Conservation (phyloP, 768 basidiomycete species). For the Rhizopogon sp. region DNA sequence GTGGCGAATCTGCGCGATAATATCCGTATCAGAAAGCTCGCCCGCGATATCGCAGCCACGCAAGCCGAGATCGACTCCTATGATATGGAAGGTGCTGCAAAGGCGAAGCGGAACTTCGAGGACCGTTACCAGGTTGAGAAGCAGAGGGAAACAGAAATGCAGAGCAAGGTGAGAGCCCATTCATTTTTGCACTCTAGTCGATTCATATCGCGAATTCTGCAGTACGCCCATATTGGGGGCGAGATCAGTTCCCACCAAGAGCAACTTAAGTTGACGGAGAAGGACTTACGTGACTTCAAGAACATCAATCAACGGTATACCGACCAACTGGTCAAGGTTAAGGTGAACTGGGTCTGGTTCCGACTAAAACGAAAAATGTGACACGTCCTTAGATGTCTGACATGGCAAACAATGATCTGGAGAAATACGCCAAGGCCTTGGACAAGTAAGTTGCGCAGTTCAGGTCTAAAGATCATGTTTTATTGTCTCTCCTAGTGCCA, state of each 20-base stretch:
- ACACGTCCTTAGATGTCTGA: constrained; percentile 72
- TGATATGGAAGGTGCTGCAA: constrained; percentile 84
- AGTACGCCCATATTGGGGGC: constrained; percentile 81
- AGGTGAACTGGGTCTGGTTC: constrained; percentile 44
- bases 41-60: constrained; percentile 58
- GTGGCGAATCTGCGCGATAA: constrained; percentile 79
- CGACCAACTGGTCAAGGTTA: constrained; percentile 90
- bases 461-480: background rate
- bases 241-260: constrained; percentile 72
- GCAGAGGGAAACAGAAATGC: constrained; percentile 65
- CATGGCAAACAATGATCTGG: constrained; percentile 94
- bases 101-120: constrained; percentile 80
- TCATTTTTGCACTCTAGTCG: constrained; percentile 3
- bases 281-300: constrained; percentile 81
- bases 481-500: constrained; percentile 57
- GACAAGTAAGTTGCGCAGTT: constrained; percentile 66
- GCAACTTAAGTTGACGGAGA: constrained; percentile 60
- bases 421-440: constrained; percentile 96
- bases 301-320: constrained; percentile 82
- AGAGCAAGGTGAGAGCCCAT: constrained; percentile 49
- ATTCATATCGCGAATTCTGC: constrained; percentile 2
- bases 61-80: constrained; percentile 67
- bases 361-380: background rate
- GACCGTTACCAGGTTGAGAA: constrained; percentile 71
- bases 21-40: constrained; percentile 66